Base-by-base conservation (phyloP, 2,329 filamentous ascomycete genomes). In the Trichoderma sp. region DNA sequence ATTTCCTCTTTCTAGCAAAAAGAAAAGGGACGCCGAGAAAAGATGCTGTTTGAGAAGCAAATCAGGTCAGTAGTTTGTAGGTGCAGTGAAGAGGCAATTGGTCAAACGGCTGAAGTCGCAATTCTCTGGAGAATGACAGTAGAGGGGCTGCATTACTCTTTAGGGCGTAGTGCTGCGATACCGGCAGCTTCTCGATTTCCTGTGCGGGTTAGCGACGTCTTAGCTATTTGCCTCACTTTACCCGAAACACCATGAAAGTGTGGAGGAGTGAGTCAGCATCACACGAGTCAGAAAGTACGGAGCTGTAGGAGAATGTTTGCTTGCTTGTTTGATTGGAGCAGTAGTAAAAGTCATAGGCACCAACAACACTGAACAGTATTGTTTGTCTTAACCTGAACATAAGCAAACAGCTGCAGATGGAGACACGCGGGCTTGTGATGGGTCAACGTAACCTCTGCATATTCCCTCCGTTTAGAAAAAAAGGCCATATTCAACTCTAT, bases 401-500 rank as follows among this genome's bases (percentile, higher is more conserved):
- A 21, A 12, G n/a, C 45, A 53, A 21, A 12, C 18, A 21, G 45
- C 45, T 53, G n/a, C n/a, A 50, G 11, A 50, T 21, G 12, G n/a
- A 21, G 45, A 53, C n/a, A 12, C n/a, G 9, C 18, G 9, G 18
- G 45, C n/a, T 53, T 53, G n/a, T 53, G 9, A 6, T 53, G 21
- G n/a, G 18, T 21, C 8, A 53, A 53, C 9, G 9, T 21, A 53
- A 11, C 5, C 8, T 21, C 16, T 12, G 45, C 18, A 21, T 53
- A 53, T 53, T 18, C 45, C n/a, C 9, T 18, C 5, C 18, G 8
- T 21, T 9, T 11, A 14, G 6, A 18, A 27, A 27, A 75, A 74
- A 38, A 38, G 38, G 14, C 64, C 73, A 74, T 76, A 74, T 75
- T 75, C 65, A 71, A 69, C 33, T 69, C 65, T 69, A 68, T 62